Base-by-base conservation (phyloP, 345 rosid species). In the Erysimum cheiranthoides region DNA sequence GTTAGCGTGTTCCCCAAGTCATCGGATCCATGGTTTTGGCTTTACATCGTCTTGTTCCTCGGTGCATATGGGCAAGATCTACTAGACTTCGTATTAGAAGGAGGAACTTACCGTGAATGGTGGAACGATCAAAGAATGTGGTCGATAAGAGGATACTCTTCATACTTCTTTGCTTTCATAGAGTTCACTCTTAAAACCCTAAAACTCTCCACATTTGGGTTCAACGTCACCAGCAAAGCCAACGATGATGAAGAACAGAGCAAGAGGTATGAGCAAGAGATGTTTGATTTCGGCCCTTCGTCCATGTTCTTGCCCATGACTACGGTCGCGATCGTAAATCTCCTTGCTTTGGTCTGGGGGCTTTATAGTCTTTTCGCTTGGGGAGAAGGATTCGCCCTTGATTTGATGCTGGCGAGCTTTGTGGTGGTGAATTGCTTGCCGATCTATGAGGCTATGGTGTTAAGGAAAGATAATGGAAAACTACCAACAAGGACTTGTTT, bases 101-200 rank as follows among this genome's bases (percentile, higher is more conserved):
- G 84, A 8, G 88, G 85, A 10, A 85, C 80, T 28, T 43, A 76
- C 63, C 42, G 38, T 5, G 79, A 61, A 53, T 91, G 96, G 97
- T 88, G 92, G 96, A 89, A 83, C 59, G 90, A 85, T 54, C 94
- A 82, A 61, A 80, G 94, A 43, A 82, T 87, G 32, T 93, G 89
- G 87, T 21, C 49, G 34, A 78, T 93, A 18, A 83, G 83, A 53
- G 90, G 93, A 4, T 8, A 82, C 2, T 38, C 93, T 12, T 66
- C 90, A 66, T 47, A 1, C 65, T 3, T 74, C 1, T 84, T 81
- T 52, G 89, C 89, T 3, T 17, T 46, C n/a, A 12, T 77, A 7
- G 91, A 93, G 73, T 89, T 63, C 75, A 16, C 68, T 0, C 86
- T 86, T 34, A 81, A 82, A 59, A 56, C 68, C 60, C 56, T 86